Evolutionary conservation across 1,139 yeast species (phyloP).

Genomic region (Meyerozyma smithsonii): DNA sequence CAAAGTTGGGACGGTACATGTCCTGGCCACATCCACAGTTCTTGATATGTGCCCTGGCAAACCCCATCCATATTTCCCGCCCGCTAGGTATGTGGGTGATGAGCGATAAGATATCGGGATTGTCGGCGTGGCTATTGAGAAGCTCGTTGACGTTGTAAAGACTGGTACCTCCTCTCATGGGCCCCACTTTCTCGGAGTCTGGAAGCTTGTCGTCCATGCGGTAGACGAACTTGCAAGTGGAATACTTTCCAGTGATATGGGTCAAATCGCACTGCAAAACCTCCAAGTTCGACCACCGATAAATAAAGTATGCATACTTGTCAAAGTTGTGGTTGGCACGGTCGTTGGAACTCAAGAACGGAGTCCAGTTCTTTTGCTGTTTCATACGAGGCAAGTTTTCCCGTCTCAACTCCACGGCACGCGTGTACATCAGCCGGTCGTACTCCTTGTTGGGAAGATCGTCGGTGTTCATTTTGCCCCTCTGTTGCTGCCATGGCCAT

Average conservation of each 20-base stretch:
- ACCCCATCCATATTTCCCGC: slow-evolving; percentile 23
- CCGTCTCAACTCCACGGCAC: not conserved
- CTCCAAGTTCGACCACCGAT: slow-evolving; percentile 25
- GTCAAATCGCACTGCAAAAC: slow-evolving; percentile 21
- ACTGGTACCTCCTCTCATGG: slow-evolving; percentile 3
- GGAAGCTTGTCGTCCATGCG: not conserved
- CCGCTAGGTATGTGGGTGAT: slow-evolving; percentile 12
- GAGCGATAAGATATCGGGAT: not conserved
- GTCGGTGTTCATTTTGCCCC: slow-evolving; percentile 3
- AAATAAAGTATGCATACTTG: slow-evolving; percentile 21
- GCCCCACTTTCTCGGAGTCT: not conserved
- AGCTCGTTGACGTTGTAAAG: slow-evolving; percentile 1
- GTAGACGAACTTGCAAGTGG: slow-evolving; percentile 2
- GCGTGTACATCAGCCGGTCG: not conserved
- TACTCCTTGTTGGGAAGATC: not conserved
- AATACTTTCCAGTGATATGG: not conserved
- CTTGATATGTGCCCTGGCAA: slow-evolving; percentile 22
- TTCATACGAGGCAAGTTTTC: slow-evolving; percentile 2
- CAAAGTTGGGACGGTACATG: slow-evolving; percentile 25
- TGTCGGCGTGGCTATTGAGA: not conserved
- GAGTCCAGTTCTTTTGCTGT: slow-evolving; percentile 30
- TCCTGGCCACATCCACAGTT: slow-evolving; percentile 24
- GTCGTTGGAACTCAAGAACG: slow-evolving; percentile 19
- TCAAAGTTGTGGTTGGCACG: slow-evolving; percentile 14
- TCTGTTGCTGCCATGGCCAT: slow-evolving; percentile 6